Evolutionary conservation across 345 rosid species (phyloP).

Genomic region (Clarkia xantiana): DNA sequence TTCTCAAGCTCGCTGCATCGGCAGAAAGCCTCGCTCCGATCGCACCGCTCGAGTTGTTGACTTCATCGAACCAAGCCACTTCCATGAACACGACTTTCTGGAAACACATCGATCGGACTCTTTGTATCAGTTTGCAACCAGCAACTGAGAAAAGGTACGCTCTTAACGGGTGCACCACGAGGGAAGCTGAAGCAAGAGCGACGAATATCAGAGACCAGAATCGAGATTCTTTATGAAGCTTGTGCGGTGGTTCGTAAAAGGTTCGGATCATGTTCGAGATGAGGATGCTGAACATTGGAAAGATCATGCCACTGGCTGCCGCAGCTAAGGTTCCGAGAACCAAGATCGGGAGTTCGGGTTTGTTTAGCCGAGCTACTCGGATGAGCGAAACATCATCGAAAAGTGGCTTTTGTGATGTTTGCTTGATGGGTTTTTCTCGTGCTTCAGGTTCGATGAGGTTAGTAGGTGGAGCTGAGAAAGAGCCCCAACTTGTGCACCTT

Average conservation of each 20-base stretch:
- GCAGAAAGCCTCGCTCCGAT: constrained; percentile 66
- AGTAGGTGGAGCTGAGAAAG: constrained; percentile 17
- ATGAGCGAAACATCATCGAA: constrained; percentile 20
- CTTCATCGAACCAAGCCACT: constrained; percentile 70
- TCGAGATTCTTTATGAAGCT: constrained; percentile 29
- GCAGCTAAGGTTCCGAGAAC: constrained; percentile 46
- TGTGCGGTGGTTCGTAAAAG: constrained; percentile 37
- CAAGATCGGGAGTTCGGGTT: constrained; percentile 50
- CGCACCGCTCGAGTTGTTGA: constrained; percentile 54
- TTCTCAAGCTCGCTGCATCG: constrained; percentile 56
- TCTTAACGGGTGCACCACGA: constrained; percentile 31
- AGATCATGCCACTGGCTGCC: constrained; percentile 25
- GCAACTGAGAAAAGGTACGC: constrained; percentile 51
- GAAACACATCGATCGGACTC: constrained; percentile 54
- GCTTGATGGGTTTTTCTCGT: constrained; percentile 2
- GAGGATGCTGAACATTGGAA: constrained; percentile 53
- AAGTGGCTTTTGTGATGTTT: constrained; percentile 6
- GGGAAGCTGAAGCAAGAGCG: constrained; percentile 31
- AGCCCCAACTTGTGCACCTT: constrained; percentile 17
- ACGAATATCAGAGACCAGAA: constrained; percentile 58
- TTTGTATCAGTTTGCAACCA: constrained; percentile 41
- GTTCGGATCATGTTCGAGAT: constrained; percentile 42
- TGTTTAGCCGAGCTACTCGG: constrained; percentile 50
- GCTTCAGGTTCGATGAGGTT: constrained; percentile 6
- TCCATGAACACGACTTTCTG: constrained; percentile 66